Percentiles rank a stretch among this genome's conserved stretches.
phyloP scores from a whole-genome alignment of 805 yeast genomes.

The Maudiozyma serrabonitensis region DNA sequence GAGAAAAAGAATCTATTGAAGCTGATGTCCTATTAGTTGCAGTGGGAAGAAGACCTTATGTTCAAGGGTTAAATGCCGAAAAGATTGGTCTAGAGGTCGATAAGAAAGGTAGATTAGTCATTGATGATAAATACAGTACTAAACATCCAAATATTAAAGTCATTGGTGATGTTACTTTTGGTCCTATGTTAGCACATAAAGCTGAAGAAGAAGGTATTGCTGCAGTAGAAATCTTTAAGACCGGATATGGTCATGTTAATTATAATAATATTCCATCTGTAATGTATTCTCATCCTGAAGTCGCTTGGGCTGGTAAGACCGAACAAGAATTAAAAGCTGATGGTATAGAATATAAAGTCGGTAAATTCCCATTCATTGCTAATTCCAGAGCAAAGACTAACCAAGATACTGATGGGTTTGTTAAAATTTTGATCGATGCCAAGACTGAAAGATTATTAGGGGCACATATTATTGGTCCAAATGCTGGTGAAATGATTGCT shows the following conservation, averaged over 20 bases:
- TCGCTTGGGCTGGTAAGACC: slow-evolving; percentile 97
- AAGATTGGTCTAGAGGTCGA: slow-evolving; percentile 83
- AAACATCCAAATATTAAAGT: slow-evolving; percentile 90
- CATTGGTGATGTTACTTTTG: slow-evolving; percentile 97
- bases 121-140: slow-evolving; percentile 88
- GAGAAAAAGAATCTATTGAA: slow-evolving; percentile 67
- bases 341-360: slow-evolving; percentile 84
- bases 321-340: slow-evolving; percentile 91
- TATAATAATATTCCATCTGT: slow-evolving; percentile 96
- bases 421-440: slow-evolving; percentile 89
- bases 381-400: slow-evolving; percentile 99
- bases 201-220: slow-evolving; percentile 99
- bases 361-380: slow-evolving; percentile 98
- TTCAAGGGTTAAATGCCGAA: slow-evolving; percentile 83
- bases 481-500: slow-evolving; percentile 99
- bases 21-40: slow-evolving; percentile 94
- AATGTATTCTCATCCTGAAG: slow-evolving; percentile 99
- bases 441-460: slow-evolving; percentile 96
- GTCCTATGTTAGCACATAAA: slow-evolving; percentile 99
- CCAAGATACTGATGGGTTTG: slow-evolving; percentile 94
- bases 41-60: slow-evolving; percentile 97
- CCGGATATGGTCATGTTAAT: slow-evolving; percentile 96
- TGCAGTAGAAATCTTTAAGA: slow-evolving; percentile 88
- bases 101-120: slow-evolving; percentile 85
- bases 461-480: slow-evolving; percentile 94